Evolutionary conservation across 164 flowering plant species (phyloP), one percentile per base, ranked within the genome.

Genomic region (Saururus chinensis): DNA sequence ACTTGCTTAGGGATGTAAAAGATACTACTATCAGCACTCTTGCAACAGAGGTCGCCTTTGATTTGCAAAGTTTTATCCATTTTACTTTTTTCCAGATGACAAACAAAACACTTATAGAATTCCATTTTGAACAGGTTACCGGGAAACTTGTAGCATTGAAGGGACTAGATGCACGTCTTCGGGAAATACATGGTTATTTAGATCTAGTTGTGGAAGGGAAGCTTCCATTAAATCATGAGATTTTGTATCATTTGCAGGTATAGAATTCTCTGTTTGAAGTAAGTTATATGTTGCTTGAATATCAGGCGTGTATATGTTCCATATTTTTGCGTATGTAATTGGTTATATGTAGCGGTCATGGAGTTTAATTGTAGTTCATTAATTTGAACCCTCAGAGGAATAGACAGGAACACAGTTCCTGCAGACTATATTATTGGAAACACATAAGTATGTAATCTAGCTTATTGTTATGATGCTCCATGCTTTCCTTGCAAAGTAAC

Each of bases 41-140:
- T 52, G 97, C 99, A 62, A 93, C 95, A n/a, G 97, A 93, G 89
- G 99, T 88, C n/a, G n/a, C n/a, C n/a, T n/a, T n/a, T n/a, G 89
- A 96, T 88, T 23, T 1, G 49, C 7, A 45, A 45, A 8, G 2
- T 54, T 56, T 14, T 68, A 53, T 48, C 62, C 59, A 23, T 58
- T 41, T 41, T 13, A 5, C 12, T 17, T 24, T 58, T 14, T 58
- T 45, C 17, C 17, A 45, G 49, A 17, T 7, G 17, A 12, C 49
- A 45, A 45, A 45, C 16, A 3, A 10, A 45, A 45, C 2, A 1
- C 14, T 45, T 12, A 45, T 45, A 3, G 17, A 17, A 12, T 2
- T 45, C n/a, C 14, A 45, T 45, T 42, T 23, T 41, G 16, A 40
- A 40, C 37, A 91, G 97, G 96, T 95, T 17, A 82, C 91, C 63